Evolutionary conservation across 2,329 filamentous ascomycete genomes (phyloP).

Genomic region (Elsinoe ampelina): DNA sequence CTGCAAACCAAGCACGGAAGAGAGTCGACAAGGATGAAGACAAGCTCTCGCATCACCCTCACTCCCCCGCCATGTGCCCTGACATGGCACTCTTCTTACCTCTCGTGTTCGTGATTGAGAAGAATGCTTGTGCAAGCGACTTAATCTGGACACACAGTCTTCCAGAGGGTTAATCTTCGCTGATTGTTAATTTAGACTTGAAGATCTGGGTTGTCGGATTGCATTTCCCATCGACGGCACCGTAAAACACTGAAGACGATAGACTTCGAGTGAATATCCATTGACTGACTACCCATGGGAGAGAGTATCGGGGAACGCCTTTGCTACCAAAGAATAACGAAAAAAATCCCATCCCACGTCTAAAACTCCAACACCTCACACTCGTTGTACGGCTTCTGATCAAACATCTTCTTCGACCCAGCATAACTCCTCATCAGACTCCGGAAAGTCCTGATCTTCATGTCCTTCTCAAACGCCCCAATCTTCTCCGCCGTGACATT

Average conservation of each 20-base stretch:
- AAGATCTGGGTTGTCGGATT: too few relatives aligned
- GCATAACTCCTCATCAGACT: constrained; percentile 22
- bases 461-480: constrained; percentile 29
- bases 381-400: constrained; percentile 19
- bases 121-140: background rate
- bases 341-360: too few relatives aligned
- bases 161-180: too few relatives aligned
- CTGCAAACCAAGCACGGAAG: too few relatives aligned
- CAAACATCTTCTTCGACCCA: constrained; percentile 22
- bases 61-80: background rate
- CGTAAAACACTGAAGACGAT: background rate
- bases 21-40: too few relatives aligned
- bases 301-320: background rate
- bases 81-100: background rate
- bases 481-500: constrained; percentile 23
- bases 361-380: constrained; percentile 13
- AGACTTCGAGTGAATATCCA: background rate
- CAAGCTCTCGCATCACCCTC: constrained; percentile 7
- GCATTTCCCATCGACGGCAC: background rate
- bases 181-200: too few relatives aligned
- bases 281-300: background rate
- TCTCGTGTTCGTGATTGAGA: background rate
- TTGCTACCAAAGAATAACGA: background rate
- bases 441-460: constrained; percentile 29
- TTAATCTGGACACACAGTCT: background rate